Evolutionary conservation across 2,329 filamentous ascomycete genomes (phyloP), one percentile per base, ranked within the genome.

Genomic region (Neofusicoccum sp.): DNA sequence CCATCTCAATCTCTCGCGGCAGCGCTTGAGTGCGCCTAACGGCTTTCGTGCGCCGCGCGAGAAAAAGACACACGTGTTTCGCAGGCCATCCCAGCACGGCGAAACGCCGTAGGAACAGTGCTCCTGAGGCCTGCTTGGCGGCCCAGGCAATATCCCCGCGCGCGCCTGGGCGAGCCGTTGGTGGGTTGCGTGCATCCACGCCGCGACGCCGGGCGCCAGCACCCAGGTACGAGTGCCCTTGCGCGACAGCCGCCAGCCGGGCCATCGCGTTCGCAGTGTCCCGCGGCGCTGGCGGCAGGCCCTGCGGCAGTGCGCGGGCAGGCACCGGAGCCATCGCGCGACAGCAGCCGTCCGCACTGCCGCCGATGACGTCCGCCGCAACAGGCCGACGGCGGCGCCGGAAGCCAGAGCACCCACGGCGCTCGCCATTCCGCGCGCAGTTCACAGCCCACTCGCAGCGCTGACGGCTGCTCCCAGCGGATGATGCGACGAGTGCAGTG

Each of bases 1-100:
- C 38, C 51, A 33, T 56, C 38, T 11, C 38, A 56, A 56, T 47
- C 51, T 12, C 43, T 56, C 43, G 33, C 51, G 51, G 51, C 51
- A 33, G 51, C 40, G 36, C 38, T 56, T 38, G 38, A 24, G 36
- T 11, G 36, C 33, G 34, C 7, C 51, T 56, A 56, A 43, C 51
- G 51, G 51, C 51, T 33, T 56, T 56, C 33, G 51, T 43, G 51
- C 38, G 36, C 26, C 38, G 38, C 26, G 34, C 36, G 38, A 56
- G 28, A 43, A 56, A 56, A 54, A 53, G 34, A n/a, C 28, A 33
- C 14, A 43, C 51, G 51, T 16, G 38, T 33, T 43, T 44, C 38
- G 51, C 30, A n/a, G 38, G 26, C 36, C 38, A 33, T 24, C 38
- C 51, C 28, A 43, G 51, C 38, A 11, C 34, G 31, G 38, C 30